Evolutionary conservation across 441 rosid genomes (phyloP), one percentile per base, ranked within the genome.

Genomic region (Gossypium gossypioides): DNA sequence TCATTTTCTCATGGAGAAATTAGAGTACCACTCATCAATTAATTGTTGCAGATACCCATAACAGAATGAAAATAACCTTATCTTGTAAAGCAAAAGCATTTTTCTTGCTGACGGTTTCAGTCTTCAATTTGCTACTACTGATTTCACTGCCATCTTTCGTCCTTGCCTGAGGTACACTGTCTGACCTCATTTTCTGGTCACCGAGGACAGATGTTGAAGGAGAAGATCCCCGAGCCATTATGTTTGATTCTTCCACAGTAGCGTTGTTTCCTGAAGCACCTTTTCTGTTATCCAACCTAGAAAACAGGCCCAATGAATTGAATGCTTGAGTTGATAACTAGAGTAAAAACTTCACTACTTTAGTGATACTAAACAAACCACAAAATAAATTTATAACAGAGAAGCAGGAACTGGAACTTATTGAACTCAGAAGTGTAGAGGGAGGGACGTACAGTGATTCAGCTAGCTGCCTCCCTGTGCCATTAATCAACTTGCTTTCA

Each of bases 51-150:
- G 19, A 74, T 0, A 37, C 25, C 12, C 6, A 51, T 37, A 24
- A 22, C 32, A 61, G 42, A 74, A 76, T n/a, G 15, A 52, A 66
- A 70, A 71, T 65, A 29, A 92, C 99, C 98, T 96, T 96, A 79
- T 96, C 98, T 82, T 94, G 99, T 80, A 93, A 72, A 32, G 97
- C 96, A 86, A 96, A 93, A 69, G 93, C 91, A 72, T 88, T 91
- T 76, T 69, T 63, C 16, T 63, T 90, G 86, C 86, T 83, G 75
- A 86, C 77, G 55, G 95, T 91, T 84, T 92, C 97, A 79, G 73
- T 85, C 87, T 88, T 91, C 79, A 81, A 77, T 52, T 82, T 77
- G 76, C 88, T 59, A 32, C 81, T 61, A 68, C 77, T 78, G 48
- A 57, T 72, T 52, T 76, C 83, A 68, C 86, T 81, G 69, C 84